phyloP scores from a whole-genome alignment of 768 basidiomycete genomes.

The Cystofilobasidium ferigula region DNA sequence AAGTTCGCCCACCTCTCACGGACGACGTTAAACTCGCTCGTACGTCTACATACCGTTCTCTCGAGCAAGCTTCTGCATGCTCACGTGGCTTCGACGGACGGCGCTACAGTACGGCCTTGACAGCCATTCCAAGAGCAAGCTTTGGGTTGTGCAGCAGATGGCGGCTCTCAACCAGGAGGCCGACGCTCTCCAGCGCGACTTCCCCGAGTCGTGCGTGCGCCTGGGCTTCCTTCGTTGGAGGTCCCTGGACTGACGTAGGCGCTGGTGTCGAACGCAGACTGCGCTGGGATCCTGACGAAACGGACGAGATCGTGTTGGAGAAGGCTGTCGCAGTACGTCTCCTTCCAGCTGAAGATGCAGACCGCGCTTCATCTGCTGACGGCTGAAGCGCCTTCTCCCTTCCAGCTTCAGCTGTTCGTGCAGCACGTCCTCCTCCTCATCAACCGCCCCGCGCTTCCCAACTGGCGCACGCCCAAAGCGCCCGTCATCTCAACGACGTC shows the following conservation, averaged over 20 bases:
- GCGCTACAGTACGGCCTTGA: background rate
- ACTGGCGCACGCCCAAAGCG: background rate
- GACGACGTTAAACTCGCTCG: too few species aligned
- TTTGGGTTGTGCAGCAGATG: background rate
- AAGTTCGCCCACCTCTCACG: too few species aligned
- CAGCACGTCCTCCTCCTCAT: background rate
- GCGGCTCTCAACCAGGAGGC: background rate
- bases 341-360: background rate
- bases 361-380: background rate
- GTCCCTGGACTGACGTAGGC: background rate
- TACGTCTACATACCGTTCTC: too few species aligned
- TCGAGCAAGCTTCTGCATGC: background rate
- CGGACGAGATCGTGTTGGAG: background rate
- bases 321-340: background rate
- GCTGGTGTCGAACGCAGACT: background rate
- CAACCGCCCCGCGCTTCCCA: background rate
- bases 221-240: background rate
- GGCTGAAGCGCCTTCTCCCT: background rate
- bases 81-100: background rate
- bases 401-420: background rate
- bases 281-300: background rate
- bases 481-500: background rate
- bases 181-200: background rate
- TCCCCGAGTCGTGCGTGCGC: too few species aligned
- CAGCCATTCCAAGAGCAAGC: background rate